Percentiles rank a stretch among this genome's conserved stretches.
Evolutionary conservation across 2,329 filamentous ascomycete species (phyloP).

Genomic region (Diaporthe capsici): DNA sequence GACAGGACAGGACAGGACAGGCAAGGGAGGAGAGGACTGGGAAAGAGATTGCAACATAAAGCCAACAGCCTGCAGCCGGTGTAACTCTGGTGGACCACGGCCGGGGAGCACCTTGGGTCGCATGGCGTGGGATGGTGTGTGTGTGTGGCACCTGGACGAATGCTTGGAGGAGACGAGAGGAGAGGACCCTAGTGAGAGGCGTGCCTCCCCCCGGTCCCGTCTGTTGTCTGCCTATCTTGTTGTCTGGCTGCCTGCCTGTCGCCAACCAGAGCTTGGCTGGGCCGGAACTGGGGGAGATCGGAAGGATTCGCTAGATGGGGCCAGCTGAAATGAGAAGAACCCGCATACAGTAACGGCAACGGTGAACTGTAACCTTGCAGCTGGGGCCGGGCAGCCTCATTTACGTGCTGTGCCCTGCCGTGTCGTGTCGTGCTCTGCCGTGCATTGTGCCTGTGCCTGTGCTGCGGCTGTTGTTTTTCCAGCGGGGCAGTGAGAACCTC

Average conservation of each 20-base stretch:
- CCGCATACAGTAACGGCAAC: constrained; percentile 17
- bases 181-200: neutral
- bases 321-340: constrained; percentile 31
- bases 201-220: neutral
- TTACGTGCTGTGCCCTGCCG: neutral
- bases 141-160: constrained; percentile 1
- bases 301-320: constrained; percentile 32
- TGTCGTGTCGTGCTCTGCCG: neutral
- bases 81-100: constrained; percentile 16
- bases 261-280: constrained; percentile 10
- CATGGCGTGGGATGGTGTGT: neutral
- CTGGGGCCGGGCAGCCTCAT: neutral
- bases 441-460: neutral
- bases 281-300: constrained; percentile 7
- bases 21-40: constrained; percentile 9
- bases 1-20: constrained; percentile 9
- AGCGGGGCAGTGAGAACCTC: neutral
- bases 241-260: neutral
- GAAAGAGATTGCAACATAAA: constrained; percentile 31
- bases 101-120: neutral
- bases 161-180: neutral
- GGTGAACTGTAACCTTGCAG: neutral
- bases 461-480: constrained; percentile 9
- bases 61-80: constrained; percentile 32
- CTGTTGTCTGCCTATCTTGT: neutral